phyloP scores from a whole-genome alignment of 306 rosid species.

The Erythrophleum fordii region DNA sequence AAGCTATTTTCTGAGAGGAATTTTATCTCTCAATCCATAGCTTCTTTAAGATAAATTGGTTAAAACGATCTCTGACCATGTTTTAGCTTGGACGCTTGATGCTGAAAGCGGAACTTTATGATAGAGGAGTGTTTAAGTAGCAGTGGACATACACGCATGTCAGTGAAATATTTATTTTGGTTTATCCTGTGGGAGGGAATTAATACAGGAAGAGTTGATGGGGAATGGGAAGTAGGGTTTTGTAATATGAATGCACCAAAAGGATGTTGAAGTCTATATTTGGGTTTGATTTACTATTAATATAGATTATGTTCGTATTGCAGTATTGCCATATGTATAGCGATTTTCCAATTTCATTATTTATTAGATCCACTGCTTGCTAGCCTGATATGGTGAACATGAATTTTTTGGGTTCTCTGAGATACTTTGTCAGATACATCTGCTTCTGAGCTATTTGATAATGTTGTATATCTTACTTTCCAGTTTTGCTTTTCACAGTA shows the following conservation, averaged over 20 bases:
- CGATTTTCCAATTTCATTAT: not conserved
- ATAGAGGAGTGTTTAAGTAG: not conserved
- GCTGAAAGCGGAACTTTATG: not conserved
- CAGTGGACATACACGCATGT: not conserved
- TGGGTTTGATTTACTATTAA: not conserved
- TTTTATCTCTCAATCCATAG: not conserved
- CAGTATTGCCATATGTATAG: not conserved
- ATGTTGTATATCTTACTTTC: slow-evolving; percentile 22
- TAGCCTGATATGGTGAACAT: slow-evolving; percentile 24
- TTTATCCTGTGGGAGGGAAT: not conserved
- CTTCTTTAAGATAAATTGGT: slow-evolving; percentile 21
- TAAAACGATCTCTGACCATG: not conserved
- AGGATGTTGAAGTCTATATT: not conserved
- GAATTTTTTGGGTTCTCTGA: not conserved
- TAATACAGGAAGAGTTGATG: slow-evolving; percentile 5
- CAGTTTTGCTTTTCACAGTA: slow-evolving; percentile 45
- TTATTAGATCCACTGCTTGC: slow-evolving; percentile 2
- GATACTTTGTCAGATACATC: not conserved
- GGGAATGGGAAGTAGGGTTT: not conserved
- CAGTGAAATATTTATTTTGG: not conserved
- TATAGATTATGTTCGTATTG: not conserved
- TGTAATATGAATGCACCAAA: not conserved
- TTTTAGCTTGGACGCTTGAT: not conserved
- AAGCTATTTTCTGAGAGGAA: not conserved
- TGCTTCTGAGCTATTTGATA: slow-evolving; percentile 10